Conservation (phyloP, 305 asterid species). For the Solanum hybrid region DNA sequence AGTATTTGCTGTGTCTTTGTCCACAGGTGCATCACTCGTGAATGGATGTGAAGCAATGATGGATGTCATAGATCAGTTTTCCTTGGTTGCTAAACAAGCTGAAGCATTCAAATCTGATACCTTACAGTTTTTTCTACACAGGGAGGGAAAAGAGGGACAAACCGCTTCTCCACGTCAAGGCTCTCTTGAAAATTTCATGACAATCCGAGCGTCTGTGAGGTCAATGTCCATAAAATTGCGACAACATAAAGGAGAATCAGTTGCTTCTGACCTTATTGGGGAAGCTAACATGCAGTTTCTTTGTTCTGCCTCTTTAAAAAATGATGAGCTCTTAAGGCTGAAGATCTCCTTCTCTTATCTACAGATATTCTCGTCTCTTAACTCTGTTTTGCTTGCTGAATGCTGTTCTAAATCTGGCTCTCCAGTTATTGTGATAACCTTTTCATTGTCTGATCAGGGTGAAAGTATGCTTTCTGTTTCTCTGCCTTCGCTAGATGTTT, state of each 20-base stretch:
- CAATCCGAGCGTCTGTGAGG: conserved; percentile 43
- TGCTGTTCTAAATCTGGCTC: conserved; percentile 43
- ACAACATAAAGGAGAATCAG: conserved; percentile 31
- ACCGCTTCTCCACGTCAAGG: conserved; percentile 27
- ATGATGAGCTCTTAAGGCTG: conserved; percentile 32
- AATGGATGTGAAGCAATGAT: conserved; percentile 51
- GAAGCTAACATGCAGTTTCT: conserved; percentile 59
- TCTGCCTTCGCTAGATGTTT: conserved; percentile 51
- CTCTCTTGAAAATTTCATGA: conserved; percentile 28
- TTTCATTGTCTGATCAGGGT: conserved; percentile 36
- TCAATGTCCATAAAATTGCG: conserved; percentile 55
- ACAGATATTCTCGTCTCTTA: conserved; percentile 56
- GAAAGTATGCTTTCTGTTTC: conserved; percentile 40
- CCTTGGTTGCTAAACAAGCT: conserved; percentile 46
- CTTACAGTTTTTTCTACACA: conserved; percentile 41
- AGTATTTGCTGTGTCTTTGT: conserved; percentile 9
- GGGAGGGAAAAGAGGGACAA: conserved; percentile 33
- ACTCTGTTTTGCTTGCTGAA: conserved; percentile 67
- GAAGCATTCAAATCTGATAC: conserved; percentile 42
- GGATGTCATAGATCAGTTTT: conserved; percentile 58
- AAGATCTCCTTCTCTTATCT: conserved; percentile 54
- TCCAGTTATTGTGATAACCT: conserved; percentile 45
- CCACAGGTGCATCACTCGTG: conserved; percentile 44
- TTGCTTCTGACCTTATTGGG: conserved; percentile 50
- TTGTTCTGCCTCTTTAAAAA: conserved; percentile 44